Conservation (phyloP, 2,329 filamentous ascomycete species). For the Ophiostoma perfectum region DNA sequence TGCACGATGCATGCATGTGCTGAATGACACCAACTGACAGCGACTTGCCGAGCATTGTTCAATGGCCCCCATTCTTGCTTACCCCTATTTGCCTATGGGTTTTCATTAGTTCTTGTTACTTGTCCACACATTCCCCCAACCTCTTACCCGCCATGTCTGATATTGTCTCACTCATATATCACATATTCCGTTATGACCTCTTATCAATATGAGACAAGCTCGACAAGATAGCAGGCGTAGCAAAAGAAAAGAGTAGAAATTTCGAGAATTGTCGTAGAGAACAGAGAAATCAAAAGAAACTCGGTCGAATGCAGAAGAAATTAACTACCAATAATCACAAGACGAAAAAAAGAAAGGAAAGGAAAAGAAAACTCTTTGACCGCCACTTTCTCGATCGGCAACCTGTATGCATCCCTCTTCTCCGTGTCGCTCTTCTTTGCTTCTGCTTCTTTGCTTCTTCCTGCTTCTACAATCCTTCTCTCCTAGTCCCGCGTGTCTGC, state of each 20-base stretch:
- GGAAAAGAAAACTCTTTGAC: not conserved
- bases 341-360: not conserved
- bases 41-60: not conserved
- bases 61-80: not conserved
- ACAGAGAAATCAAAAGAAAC: not conserved
- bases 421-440: not conserved
- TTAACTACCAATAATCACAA: not conserved
- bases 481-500: not conserved
- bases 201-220: constrained; percentile 9
- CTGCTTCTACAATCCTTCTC: not conserved
- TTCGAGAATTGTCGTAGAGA: not conserved
- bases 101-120: not conserved
- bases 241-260: not conserved
- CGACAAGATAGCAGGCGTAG: not conserved
- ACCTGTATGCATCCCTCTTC: not conserved
- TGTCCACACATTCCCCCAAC: not conserved
- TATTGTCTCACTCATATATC: constrained; percentile 11
- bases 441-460: not conserved
- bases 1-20: constrained; percentile 9
- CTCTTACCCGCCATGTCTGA: constrained; percentile 7
- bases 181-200: not conserved
- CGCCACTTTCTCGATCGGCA: constrained; percentile 4
- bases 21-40: constrained; percentile 9
- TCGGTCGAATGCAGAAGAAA: not conserved
- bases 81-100: not conserved